Evolutionary conservation across 495 filamentous ascomycete genomes (phyloP).

Genomic region (Neurospora sublineolata): DNA sequence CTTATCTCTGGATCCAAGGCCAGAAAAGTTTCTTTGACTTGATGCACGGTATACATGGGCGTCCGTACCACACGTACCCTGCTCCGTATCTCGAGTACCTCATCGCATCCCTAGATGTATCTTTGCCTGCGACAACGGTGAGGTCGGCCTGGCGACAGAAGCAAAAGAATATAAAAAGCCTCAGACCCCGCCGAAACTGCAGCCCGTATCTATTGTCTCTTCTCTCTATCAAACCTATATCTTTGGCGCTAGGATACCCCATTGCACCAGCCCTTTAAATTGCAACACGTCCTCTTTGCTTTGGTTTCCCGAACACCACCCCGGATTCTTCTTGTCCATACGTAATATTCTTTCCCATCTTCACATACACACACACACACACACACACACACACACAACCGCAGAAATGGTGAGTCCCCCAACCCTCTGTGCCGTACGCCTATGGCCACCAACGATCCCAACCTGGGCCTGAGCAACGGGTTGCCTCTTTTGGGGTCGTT

Average conservation of each 20-base stretch:
- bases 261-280: conserved; percentile 1
- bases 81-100: neutral
- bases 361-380: neutral
- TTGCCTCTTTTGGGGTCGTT: neutral
- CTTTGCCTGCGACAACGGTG: neutral
- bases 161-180: conserved; percentile 11
- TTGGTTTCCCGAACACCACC: conserved; percentile 1
- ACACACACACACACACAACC: neutral
- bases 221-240: neutral
- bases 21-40: neutral
- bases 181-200: conserved; percentile 6
- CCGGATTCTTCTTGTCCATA: neutral
- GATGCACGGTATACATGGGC: neutral
- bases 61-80: neutral
- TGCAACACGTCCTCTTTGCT: conserved; percentile 1
- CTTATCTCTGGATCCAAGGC: neutral
- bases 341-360: neutral
- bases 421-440: neutral
- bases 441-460: neutral
- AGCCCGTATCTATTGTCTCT: neutral
- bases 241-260: conserved; percentile 2
- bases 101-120: neutral
- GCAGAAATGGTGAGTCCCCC: conserved; percentile 4
- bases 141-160: conserved; percentile 1
- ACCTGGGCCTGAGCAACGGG: neutral